Conservation (phyloP, 805 yeast species). For the Torulaspora microellipsoides region DNA sequence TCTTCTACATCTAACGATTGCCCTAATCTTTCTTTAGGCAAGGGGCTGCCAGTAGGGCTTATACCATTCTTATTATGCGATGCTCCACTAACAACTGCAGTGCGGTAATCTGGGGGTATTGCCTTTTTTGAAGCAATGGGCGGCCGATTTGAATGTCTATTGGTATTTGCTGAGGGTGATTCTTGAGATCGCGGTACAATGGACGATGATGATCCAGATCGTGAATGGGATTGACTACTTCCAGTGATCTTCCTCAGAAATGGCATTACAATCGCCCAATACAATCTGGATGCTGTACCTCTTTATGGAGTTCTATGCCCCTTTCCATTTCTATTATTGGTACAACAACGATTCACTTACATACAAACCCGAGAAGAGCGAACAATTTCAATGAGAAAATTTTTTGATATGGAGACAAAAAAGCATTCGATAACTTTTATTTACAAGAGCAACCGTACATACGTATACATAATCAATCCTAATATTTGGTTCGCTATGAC, state of each 20-base stretch:
- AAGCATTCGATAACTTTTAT: too few relatives aligned
- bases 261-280: conserved; percentile 16
- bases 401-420: too few relatives aligned
- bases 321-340: too few relatives aligned
- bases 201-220: conserved; percentile 28
- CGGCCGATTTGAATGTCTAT: conserved; percentile 9
- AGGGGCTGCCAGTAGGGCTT: neutral
- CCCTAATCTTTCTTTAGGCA: neutral
- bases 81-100: conserved; percentile 5
- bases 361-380: too few relatives aligned
- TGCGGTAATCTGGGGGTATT: neutral
- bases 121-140: conserved; percentile 4
- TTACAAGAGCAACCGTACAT: too few relatives aligned
- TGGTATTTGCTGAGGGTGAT: conserved; percentile 7
- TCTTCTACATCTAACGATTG: neutral
- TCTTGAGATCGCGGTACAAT: conserved; percentile 14
- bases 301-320: too few relatives aligned
- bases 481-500: too few relatives aligned
- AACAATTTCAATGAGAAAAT: too few relatives aligned
- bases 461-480: too few relatives aligned
- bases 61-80: conserved; percentile 2
- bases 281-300: too few relatives aligned
- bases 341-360: too few relatives aligned
- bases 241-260: conserved; percentile 27
- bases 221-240: conserved; percentile 20